Percentiles rank a stretch among this genome's conserved stretches.
These are phyloP conservation scores for Paracoccidioides brasiliensis DNA, from an alignment of 2,329 filamentous ascomycete genomes.

Conservation along the genomic window DNA sequence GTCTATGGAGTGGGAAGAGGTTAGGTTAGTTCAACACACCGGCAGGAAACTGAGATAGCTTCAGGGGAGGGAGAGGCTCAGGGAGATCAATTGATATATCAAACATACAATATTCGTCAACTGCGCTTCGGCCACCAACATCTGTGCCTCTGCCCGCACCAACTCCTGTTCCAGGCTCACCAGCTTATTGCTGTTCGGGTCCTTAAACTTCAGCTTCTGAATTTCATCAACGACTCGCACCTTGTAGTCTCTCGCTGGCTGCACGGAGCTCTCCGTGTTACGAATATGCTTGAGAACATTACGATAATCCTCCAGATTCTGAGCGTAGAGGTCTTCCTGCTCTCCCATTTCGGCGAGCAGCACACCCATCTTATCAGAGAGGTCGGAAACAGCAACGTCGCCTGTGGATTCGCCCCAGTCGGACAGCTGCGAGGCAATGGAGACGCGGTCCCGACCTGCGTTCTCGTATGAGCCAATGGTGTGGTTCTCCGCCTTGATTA, in stretches of 20 bases:
- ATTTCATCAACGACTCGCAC: conserved; percentile 87
- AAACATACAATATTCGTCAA: conserved; percentile 74
- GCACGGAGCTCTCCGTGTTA: conserved; percentile 90
- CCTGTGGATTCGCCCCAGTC: conserved; percentile 91
- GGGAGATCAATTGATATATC: background rate
- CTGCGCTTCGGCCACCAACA: conserved; percentile 89
- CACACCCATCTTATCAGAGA: conserved; percentile 92
- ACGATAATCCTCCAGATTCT: conserved; percentile 75
- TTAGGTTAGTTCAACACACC: background rate
- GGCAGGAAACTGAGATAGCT: background rate
- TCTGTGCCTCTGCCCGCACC: conserved; percentile 89
- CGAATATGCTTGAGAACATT: conserved; percentile 77
- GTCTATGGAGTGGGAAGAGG: conserved; percentile 43
- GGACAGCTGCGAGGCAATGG: conserved; percentile 79
- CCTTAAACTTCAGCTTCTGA: conserved; percentile 78
- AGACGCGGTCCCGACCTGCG: conserved; percentile 69
- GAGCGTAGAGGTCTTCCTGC: conserved; percentile 79
- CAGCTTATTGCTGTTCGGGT: conserved; percentile 69
- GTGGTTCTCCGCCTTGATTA: conserved; percentile 92
- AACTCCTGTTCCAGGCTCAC: conserved; percentile 89
- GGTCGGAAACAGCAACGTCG: conserved; percentile 75
- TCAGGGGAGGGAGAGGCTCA: background rate
- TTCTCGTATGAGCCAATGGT: conserved; percentile 73
- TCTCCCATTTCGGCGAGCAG: conserved; percentile 85
- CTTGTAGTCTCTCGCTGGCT: conserved; percentile 80